These are phyloP conservation scores for Luffa aegyptiaca DNA, from an alignment of 306 rosid species.

Conservation along the genomic window DNA sequence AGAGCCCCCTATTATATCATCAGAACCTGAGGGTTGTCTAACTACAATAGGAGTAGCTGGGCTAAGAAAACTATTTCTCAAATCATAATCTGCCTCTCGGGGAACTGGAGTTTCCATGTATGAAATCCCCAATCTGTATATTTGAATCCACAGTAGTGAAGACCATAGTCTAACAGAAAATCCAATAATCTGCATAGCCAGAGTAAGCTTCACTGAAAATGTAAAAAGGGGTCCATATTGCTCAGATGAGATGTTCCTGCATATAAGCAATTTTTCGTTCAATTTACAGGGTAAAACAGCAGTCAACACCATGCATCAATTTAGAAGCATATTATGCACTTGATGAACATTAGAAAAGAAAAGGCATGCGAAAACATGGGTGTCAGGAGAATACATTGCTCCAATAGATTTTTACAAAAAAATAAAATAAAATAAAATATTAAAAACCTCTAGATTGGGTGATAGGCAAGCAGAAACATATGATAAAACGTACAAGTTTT, in stretches of 20 bases:
- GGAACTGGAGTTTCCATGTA: constrained; percentile 37
- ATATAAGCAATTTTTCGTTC: constrained; percentile 13
- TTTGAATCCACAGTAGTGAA: constrained; percentile 86
- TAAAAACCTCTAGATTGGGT: background rate
- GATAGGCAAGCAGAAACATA: background rate
- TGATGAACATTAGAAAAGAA: background rate
- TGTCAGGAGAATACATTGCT: background rate
- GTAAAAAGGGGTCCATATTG: constrained; percentile 32
- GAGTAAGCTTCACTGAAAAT: constrained; percentile 77
- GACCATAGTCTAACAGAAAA: constrained; percentile 64
- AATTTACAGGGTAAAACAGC: background rate
- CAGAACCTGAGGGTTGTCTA: constrained; percentile 58
- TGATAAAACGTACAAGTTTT: background rate
- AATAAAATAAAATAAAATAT: background rate
- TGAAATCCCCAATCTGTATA: constrained; percentile 85
- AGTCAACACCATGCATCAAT: background rate
- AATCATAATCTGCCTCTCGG: constrained; percentile 54
- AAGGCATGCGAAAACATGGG: background rate
- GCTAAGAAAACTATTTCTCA: constrained; percentile 77
- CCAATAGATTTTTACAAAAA: background rate
- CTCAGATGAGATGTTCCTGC: constrained; percentile 64
- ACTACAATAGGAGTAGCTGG: constrained; percentile 55
- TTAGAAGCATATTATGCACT: background rate
- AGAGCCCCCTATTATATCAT: constrained; percentile 85
- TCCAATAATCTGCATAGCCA: constrained; percentile 70